These are phyloP conservation scores for Tolypocladium cylindrosporum DNA, from an alignment of 2,329 filamentous ascomycete genomes.

Conservation along the genomic window DNA sequence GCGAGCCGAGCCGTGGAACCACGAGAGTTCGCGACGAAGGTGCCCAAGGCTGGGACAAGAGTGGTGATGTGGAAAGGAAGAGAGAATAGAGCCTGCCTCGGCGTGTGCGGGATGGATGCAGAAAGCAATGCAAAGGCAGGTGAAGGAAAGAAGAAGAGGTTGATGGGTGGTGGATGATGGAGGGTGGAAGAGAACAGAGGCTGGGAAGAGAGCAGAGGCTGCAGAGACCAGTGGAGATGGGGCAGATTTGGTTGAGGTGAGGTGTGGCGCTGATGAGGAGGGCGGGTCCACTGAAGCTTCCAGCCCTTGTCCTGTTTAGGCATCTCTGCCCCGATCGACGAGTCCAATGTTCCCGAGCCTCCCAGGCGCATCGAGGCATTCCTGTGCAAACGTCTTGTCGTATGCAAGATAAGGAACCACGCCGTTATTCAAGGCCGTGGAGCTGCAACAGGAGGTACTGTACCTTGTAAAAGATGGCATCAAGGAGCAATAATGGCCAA, in stretches of 20 bases:
- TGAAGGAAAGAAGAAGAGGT: not conserved
- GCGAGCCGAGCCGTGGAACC: conserved; percentile 7
- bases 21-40: not conserved
- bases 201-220: not conserved
- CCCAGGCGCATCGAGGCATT: not conserved
- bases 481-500: not conserved
- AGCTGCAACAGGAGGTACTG: not conserved
- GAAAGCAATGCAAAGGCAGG: not conserved
- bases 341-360: not conserved
- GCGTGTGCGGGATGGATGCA: not conserved
- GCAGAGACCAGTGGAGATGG: not conserved
- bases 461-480: not conserved
- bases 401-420: not conserved
- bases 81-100: not conserved
- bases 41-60: not conserved
- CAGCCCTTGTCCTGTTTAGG: not conserved
- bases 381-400: not conserved
- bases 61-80: not conserved
- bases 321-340: not conserved
- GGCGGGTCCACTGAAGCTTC: not conserved
- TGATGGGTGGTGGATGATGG: not conserved
- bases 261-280: not conserved
- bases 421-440: not conserved
- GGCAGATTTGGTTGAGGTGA: not conserved
- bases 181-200: not conserved